These are phyloP conservation scores for Aspergillus ochraceus DNA, from an alignment of 2,329 filamentous ascomycete species.

Conservation along the genomic window DNA sequence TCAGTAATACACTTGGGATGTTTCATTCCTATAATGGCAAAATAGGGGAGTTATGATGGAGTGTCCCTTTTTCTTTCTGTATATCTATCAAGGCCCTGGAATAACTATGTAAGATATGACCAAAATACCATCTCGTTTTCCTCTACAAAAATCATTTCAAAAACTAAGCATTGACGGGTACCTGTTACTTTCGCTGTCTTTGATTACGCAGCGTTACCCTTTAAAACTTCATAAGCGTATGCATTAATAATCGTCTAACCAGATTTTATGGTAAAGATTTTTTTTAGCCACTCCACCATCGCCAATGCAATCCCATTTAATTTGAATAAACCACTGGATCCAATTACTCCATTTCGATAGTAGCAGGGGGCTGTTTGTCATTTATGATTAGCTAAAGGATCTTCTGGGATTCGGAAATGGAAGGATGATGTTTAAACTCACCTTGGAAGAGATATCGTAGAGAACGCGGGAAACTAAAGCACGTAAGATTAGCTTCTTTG, in stretches of 20 bases:
- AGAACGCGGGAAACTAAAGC: slow-evolving; percentile 20
- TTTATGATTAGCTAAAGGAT: neutral
- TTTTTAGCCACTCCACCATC: neutral
- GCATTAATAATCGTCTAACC: neutral
- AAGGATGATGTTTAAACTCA: neutral
- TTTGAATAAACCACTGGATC: neutral
- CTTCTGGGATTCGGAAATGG: neutral
- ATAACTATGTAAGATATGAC: slow-evolving; percentile 1
- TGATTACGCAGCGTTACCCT: neutral
- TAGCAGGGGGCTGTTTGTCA: slow-evolving; percentile 66
- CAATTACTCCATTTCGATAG: slow-evolving; percentile 70
- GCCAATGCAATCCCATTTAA: neutral
- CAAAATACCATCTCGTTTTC: neutral
- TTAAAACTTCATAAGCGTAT: neutral
- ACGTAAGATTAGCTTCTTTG: neutral
- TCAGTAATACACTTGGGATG: neutral
- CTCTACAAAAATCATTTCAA: too few species aligned
- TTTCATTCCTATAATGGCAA: neutral
- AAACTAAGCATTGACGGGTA: too few species aligned
- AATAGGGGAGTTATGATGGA: neutral
- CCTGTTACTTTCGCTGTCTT: too few species aligned
- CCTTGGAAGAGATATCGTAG: slow-evolving; percentile 42
- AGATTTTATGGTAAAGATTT: neutral
- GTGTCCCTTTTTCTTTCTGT: neutral
- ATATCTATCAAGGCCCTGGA: neutral